Percentiles rank a stretch among this genome's conserved stretches.
Conservation (phyloP, 2,329 filamentous ascomycete species). For the Apiospora saccharicola region DNA sequence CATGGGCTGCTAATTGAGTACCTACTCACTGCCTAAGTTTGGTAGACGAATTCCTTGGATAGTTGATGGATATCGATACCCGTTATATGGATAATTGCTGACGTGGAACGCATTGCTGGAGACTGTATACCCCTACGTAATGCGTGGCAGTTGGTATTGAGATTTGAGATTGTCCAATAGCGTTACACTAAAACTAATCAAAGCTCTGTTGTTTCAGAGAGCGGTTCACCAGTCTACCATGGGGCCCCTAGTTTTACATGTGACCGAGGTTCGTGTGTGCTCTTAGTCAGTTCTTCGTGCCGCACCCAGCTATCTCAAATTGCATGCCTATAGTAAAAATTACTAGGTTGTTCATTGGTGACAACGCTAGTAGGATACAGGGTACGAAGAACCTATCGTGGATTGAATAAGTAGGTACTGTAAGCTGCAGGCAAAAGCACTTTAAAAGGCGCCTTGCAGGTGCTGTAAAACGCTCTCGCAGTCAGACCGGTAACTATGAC, state of each 20-base stretch:
- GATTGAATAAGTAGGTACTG: neutral
- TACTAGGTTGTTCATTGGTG: neutral
- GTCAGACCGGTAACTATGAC: neutral
- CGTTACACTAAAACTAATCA: slow-evolving; percentile 22
- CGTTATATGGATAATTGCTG: neutral
- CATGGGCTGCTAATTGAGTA: slow-evolving; percentile 8
- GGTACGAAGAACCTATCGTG: neutral
- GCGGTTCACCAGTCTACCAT: neutral
- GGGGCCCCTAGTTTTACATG: slow-evolving; percentile 1
- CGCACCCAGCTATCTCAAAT: neutral
- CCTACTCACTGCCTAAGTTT: neutral
- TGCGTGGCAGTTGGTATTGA: neutral
- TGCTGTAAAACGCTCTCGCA: neutral
- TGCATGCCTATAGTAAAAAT: neutral
- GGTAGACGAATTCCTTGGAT: neutral
- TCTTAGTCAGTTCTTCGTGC: slow-evolving; percentile 2
- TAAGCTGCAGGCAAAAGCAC: neutral
- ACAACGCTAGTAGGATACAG: neutral
- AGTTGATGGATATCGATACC: neutral
- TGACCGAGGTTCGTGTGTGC: slow-evolving; percentile 3
- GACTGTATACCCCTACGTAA: slow-evolving; percentile 9
- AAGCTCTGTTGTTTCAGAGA: slow-evolving; percentile 9
- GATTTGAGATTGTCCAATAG: slow-evolving; percentile 21
- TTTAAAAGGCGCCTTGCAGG: neutral
- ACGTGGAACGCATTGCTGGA: neutral